These are phyloP conservation scores for Carex littledalei DNA, from an alignment of 176 grass and related monocot species.

Conservation along the genomic window DNA sequence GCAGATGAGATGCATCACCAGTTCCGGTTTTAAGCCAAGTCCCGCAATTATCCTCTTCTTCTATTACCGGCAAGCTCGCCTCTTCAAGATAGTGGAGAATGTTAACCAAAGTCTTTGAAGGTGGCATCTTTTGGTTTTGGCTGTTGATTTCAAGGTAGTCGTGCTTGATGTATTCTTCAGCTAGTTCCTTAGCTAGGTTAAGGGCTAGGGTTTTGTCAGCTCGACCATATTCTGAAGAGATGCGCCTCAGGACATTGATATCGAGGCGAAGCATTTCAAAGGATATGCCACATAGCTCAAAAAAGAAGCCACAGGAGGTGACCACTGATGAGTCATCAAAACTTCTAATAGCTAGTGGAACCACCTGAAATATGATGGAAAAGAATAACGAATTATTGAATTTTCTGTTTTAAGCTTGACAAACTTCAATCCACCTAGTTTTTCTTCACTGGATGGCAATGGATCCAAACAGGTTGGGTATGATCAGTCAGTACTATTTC, in stretches of 20 bases:
- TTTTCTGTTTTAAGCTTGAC: background rate
- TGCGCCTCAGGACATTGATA: constrained; percentile 72
- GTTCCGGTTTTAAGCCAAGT: constrained; percentile 77
- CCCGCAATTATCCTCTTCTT: constrained; percentile 72
- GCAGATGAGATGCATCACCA: constrained; percentile 67
- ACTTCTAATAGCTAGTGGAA: constrained; percentile 83
- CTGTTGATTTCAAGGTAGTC: constrained; percentile 74
- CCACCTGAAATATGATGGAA: constrained; percentile 49
- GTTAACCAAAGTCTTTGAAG: constrained; percentile 45
- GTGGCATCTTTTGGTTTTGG: constrained; percentile 39
- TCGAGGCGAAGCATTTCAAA: constrained; percentile 87
- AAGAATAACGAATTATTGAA: background rate
- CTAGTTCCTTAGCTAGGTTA: constrained; percentile 75
- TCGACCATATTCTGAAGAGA: constrained; percentile 64
- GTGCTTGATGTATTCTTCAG: constrained; percentile 78
- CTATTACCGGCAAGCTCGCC: constrained; percentile 62
- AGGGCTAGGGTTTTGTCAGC: constrained; percentile 46
- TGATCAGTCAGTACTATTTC: background rate
- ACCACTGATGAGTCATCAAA: constrained; percentile 74
- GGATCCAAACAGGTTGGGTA: background rate
- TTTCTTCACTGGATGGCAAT: background rate
- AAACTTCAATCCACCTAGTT: background rate
- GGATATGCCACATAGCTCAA: constrained; percentile 96
- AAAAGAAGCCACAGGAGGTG: constrained; percentile 70
- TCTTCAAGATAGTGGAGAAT: constrained; percentile 87